Base-by-base conservation (phyloP, 2,329 filamentous ascomycete species). In the Diplodia corticola region DNA sequence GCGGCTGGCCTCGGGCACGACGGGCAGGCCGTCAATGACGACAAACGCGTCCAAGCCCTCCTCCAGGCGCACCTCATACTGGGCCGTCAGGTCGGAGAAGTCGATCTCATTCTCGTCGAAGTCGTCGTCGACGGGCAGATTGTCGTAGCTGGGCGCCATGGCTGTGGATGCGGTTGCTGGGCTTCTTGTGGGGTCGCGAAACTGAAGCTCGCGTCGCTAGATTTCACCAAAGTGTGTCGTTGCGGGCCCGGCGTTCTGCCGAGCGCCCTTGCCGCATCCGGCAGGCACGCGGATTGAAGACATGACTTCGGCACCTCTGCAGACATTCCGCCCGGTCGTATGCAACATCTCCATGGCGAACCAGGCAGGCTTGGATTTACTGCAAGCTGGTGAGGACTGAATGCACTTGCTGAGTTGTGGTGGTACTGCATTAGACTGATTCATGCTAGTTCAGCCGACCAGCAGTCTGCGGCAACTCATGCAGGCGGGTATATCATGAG, bases 41-140 rank as follows among this genome's bases (percentile, higher is more conserved):
- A 99, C 91, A 76, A 99, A 99, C 70, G 93, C 91, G 78, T 99
- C 95, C 74, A 97, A 90, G 67, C 95, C 95, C 80, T 96, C 92
- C 79, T 99, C 95, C 71, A 98, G 85, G 78, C 94, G 92, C 69
- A 98, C 93, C 81, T 98, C 93, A 78, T 93, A 97, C 80, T 96
- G 92, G 79, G 96, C 93, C 78, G 89, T 88, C 72, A 99, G 86
- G 82, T 99, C 94, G 73, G 92, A 94, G 79, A 96, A 92, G 79
- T 98, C 94, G 80, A 98, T 90, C 78, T 97, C 93, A 77, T 93
- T 90, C 81, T 95, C 90, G 78, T 97, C 93, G 75, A 95, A 92
- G 79, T 94, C 89, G 79, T 97, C 92, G 74, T 94, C 92, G 80
- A 97, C 93, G 63, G 91, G 90, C 77, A 98, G 85, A 75, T 93